Evolutionary conservation across 176 grass and related monocot genomes (phyloP).

Genomic region (Oryza coarctata): DNA sequence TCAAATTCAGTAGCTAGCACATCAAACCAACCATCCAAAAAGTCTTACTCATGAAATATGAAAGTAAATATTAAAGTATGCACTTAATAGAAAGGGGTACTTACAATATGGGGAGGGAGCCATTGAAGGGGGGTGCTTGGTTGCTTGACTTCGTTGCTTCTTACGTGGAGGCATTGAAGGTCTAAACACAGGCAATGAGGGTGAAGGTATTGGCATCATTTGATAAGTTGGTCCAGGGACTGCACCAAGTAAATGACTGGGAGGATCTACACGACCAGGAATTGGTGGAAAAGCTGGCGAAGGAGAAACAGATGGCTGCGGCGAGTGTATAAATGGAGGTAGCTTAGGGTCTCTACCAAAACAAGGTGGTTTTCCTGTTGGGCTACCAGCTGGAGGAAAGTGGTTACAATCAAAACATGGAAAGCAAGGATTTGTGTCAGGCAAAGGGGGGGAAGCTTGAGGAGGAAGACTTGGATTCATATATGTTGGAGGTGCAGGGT

Average conservation of each 20-base stretch:
- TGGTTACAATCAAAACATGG: constrained; percentile 37
- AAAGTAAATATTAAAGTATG: neutral
- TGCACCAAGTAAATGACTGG: constrained; percentile 36
- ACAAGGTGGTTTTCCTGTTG: constrained; percentile 48
- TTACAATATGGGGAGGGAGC: constrained; percentile 55
- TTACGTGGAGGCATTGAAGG: constrained; percentile 24
- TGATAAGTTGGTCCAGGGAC: constrained; percentile 38
- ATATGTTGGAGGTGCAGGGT: constrained; percentile 34
- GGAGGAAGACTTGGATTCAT: constrained; percentile 25
- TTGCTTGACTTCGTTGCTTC: constrained; percentile 22
- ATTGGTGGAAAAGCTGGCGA: constrained; percentile 43
- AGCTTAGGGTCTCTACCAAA: constrained; percentile 28
- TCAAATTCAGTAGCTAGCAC: neutral
- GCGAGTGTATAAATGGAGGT: constrained; percentile 32
- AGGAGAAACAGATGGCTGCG: constrained; percentile 27
- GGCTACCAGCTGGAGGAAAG: constrained; percentile 32
- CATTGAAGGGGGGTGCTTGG: constrained; percentile 22
- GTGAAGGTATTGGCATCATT: constrained; percentile 44
- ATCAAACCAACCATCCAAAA: neutral
- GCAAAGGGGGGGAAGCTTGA: constrained; percentile 36
- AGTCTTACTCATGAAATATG: neutral
- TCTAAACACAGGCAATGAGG: constrained; percentile 18
- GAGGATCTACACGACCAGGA: constrained; percentile 19
- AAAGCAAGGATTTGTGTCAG: constrained; percentile 32
- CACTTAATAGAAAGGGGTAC: constrained; percentile 15